phyloP scores from a whole-genome alignment of 805 yeast genomes.

The Ogataea ganodermae region DNA sequence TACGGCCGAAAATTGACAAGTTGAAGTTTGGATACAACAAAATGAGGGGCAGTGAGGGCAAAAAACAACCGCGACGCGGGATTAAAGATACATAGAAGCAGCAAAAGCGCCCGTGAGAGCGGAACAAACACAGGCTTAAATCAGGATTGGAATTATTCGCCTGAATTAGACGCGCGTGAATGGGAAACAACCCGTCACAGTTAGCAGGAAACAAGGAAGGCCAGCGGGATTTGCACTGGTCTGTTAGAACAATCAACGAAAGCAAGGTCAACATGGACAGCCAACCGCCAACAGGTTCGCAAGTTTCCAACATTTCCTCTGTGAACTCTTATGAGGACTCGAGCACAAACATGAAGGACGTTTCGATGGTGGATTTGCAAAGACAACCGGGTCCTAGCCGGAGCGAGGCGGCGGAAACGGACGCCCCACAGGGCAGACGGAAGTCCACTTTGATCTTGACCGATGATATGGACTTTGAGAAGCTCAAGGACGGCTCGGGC shows the following conservation, averaged over 20 bases:
- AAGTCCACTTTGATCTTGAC: constrained; percentile 73
- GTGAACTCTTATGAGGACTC: constrained; percentile 17
- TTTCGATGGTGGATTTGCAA: constrained; percentile 38
- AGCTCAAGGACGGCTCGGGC: constrained; percentile 42
- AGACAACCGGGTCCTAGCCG: constrained; percentile 13
- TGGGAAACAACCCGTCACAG: constrained; percentile 9
- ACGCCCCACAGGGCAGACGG: constrained; percentile 40
- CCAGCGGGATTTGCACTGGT: constrained; percentile 2
- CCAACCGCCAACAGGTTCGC: constrained; percentile 10
- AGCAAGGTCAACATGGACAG: constrained; percentile 8
- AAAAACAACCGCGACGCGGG: background rate
- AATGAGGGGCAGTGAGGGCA: constrained; percentile 3
- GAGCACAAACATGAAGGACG: constrained; percentile 30
- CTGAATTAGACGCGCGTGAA: background rate
- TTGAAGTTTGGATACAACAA: constrained; percentile 5
- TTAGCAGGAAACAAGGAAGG: constrained; percentile 2
- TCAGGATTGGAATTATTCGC: background rate
- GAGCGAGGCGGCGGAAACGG: constrained; percentile 6
- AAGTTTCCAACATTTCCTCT: constrained; percentile 10
- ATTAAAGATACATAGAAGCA: background rate
- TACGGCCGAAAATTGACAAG: constrained; percentile 3
- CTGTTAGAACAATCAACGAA: constrained; percentile 5
- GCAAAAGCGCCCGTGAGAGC: background rate
- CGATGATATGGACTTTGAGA: constrained; percentile 63
- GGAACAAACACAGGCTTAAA: background rate